Percentiles rank a stretch among this genome's conserved stretches.
Conservation (phyloP, 2,329 filamentous ascomycete species). For the Exophiala alcalophila region DNA sequence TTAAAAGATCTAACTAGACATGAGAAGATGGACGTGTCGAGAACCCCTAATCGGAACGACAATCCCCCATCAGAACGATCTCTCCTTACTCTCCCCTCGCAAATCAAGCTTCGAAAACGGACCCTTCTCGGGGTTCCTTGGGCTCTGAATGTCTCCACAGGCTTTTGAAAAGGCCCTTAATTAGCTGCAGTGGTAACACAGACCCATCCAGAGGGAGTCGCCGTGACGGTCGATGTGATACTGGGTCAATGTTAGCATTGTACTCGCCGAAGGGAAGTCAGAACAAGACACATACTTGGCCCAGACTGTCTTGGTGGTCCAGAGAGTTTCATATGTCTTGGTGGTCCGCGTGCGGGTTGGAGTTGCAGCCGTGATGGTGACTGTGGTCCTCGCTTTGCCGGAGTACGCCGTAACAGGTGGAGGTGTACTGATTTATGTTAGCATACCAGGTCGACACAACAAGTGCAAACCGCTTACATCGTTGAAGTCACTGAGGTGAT, state of each 20-base stretch:
- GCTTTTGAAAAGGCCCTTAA: background rate
- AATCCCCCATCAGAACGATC: background rate
- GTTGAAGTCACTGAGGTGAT: slow-evolving; percentile 22
- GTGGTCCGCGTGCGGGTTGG: slow-evolving; percentile 20
- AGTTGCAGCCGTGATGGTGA: slow-evolving; percentile 24
- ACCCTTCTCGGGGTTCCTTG: background rate
- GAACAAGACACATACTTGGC: slow-evolving; percentile 17
- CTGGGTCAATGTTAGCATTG: slow-evolving; percentile 12
- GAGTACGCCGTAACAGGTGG: slow-evolving; percentile 25
- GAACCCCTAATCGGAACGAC: background rate
- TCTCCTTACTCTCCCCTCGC: no score
- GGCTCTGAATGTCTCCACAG: background rate
- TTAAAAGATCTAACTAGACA: background rate
- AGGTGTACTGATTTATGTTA: slow-evolving; percentile 17
- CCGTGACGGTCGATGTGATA: slow-evolving; percentile 23
- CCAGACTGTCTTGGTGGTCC: slow-evolving; percentile 23
- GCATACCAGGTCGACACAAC: background rate
- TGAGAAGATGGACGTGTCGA: background rate
- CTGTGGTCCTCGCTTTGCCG: slow-evolving; percentile 19
- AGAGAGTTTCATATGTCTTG: slow-evolving; percentile 16
- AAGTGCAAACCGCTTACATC: no score
- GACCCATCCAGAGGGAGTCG: slow-evolving; percentile 16
- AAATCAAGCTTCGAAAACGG: background rate
- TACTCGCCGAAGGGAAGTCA: background rate
- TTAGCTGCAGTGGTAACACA: slow-evolving; percentile 17